Evolutionary conservation across 768 basidiomycete genomes (phyloP), one percentile per base, ranked within the genome.

Genomic region (Nevesoporus exiguus): DNA sequence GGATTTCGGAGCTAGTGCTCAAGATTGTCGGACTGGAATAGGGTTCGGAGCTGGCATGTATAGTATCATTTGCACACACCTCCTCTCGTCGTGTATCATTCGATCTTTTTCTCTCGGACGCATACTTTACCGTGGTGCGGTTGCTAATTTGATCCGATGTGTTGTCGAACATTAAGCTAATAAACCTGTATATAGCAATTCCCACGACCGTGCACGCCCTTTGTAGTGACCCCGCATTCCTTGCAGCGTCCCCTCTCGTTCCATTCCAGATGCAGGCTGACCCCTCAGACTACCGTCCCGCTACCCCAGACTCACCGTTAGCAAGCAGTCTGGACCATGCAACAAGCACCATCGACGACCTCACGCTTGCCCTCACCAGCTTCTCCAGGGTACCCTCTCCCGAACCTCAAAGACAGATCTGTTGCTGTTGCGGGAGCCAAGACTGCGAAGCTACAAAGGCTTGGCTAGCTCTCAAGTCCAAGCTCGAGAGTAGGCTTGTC

Each of bases 381-480:
- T 85, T 88, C 70, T 88, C 90, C 29, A 80, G 84, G 36, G 75
- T 83, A 19, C 80, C 84, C 1, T 88, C 89, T n/a, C 90, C 88
- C 21, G 89, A 90, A 51, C 82, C 80, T 24, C 73, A 75, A 27
- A 64, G 73, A 34, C 61, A 76, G 31, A 61, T 81, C 15, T 70
- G 70, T 24, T 91, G 91, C 58, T 88, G 88, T 60, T 89, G 90
- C 66, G 78, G 77, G 24, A 73, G 69, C 49, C 83, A 84, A 42
- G 79, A 82, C 5, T 91, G 88, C 65, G 82, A 86, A 60, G 79
- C 84, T 45, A 74, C 80, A 40, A 79, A 73, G 69, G 72, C 79
- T 9, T 91, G 91, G 85, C 56, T 80, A 19, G 76, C 75, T 33
- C 73, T 82, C 49, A 90, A 86, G 73, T 76, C 81, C 44, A 82